A percentile compares a stretch with the other conserved stretches of the same genome.
phyloP scores from a whole-genome alignment of 305 asterid genomes.

The Fraxinus nigra region DNA sequence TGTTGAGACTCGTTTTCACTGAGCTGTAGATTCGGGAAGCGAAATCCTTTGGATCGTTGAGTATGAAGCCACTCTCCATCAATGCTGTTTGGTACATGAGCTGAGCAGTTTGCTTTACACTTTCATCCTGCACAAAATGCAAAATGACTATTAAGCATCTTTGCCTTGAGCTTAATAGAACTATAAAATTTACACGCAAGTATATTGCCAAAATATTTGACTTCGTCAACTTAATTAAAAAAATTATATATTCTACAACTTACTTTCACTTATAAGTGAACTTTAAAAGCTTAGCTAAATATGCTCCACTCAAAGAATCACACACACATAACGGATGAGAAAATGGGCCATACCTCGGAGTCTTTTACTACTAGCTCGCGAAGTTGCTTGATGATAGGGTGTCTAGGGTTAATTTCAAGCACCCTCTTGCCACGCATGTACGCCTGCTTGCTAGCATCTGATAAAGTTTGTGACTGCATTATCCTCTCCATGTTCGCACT shows the following conservation, averaged over 20 bases:
- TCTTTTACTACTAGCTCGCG: constrained; percentile 64
- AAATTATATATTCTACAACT: neutral
- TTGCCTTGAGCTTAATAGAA: neutral
- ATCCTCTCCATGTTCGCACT: constrained; percentile 81
- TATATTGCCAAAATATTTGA: no score
- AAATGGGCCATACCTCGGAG: constrained; percentile 46
- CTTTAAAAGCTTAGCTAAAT: no score
- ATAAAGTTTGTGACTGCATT: constrained; percentile 40
- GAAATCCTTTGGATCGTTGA: constrained; percentile 64
- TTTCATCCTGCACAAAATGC: constrained; percentile 42
- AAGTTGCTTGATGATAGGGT: constrained; percentile 63
- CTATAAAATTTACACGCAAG: neutral
- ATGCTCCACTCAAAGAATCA: no score
- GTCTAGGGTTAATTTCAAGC: constrained; percentile 83
- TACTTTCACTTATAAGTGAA: neutral
- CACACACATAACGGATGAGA: neutral
- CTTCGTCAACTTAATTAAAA: no score
- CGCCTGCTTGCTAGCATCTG: constrained; percentile 84
- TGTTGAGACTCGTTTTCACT: constrained; percentile 54
- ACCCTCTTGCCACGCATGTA: constrained; percentile 98
- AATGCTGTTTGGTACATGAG: constrained; percentile 78
- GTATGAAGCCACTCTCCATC: constrained; percentile 78
- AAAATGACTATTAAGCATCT: neutral
- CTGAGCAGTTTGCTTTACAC: constrained; percentile 64
- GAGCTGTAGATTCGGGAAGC: constrained; percentile 66